Evolutionary conservation across 257 asterid species (phyloP).

Genomic region (Echium plantagineum): DNA sequence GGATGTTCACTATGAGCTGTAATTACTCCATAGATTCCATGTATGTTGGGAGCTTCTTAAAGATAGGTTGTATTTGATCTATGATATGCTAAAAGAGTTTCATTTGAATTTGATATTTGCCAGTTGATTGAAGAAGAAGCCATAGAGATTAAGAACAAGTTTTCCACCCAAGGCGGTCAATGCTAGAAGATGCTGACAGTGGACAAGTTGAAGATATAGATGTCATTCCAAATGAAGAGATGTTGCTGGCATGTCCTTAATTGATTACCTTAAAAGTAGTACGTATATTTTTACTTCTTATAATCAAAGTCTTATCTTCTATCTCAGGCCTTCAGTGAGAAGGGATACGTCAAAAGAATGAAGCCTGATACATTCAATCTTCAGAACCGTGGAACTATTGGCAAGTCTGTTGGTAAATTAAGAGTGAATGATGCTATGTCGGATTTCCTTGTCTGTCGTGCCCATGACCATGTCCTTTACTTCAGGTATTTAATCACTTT

Average conservation of each 20-base stretch:
- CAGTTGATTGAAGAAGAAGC: slow-evolving; percentile 89
- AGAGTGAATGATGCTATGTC: slow-evolving; percentile 89
- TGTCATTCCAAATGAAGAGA: slow-evolving; percentile 89
- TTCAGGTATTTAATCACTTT: slow-evolving; percentile 49
- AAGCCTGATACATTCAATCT: slow-evolving; percentile 87
- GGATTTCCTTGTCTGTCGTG: slow-evolving; percentile 85
- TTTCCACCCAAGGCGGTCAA: slow-evolving; percentile 77
- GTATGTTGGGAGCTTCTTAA: neutral
- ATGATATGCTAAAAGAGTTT: neutral
- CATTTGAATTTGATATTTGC: neutral
- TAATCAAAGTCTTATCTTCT: neutral
- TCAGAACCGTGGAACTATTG: slow-evolving; percentile 90
- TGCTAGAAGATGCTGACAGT: slow-evolving; percentile 73
- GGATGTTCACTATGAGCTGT: too few species aligned
- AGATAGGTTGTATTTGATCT: neutral
- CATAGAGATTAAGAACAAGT: slow-evolving; percentile 73
- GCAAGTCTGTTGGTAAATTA: slow-evolving; percentile 92
- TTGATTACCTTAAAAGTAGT: slow-evolving; percentile 9
- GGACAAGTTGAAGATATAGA: slow-evolving; percentile 85
- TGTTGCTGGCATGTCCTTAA: slow-evolving; percentile 51
- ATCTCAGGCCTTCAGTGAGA: slow-evolving; percentile 88
- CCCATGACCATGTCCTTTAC: slow-evolving; percentile 86
- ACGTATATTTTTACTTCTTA: neutral
- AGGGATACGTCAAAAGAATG: slow-evolving; percentile 96
- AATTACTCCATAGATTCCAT: neutral